A percentile compares a stretch with the other conserved stretches of the same genome.
Evolutionary conservation across 345 rosid species (phyloP).

Genomic region (Gossypium raimondii): DNA sequence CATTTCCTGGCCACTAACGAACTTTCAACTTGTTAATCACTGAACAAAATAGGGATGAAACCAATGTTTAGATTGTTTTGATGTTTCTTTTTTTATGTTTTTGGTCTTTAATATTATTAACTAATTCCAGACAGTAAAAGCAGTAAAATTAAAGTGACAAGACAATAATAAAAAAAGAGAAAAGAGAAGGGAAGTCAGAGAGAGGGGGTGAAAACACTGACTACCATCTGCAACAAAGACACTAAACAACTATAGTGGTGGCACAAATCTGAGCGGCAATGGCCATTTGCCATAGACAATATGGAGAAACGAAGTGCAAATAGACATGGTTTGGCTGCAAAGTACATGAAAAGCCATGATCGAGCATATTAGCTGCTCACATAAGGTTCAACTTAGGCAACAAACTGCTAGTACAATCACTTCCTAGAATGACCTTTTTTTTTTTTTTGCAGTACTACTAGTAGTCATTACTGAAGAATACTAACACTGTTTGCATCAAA

Average conservation of each 20-base stretch:
- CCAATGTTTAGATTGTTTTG: background rate
- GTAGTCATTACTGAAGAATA: constrained; percentile 22
- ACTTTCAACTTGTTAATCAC: constrained; percentile 2
- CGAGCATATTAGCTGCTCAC: constrained; percentile 24
- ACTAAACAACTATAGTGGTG: constrained; percentile 15
- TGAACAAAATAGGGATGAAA: background rate
- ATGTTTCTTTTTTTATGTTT: background rate
- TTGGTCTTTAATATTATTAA: background rate
- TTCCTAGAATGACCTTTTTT: constrained; percentile 21
- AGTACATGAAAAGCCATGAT: constrained; percentile 18
- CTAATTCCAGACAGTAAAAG: constrained; percentile 16
- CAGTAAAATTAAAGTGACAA: constrained; percentile 21
- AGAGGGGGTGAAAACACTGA: constrained; percentile 11
- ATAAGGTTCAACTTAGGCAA: constrained; percentile 19
- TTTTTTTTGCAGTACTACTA: background rate
- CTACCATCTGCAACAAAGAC: constrained; percentile 23
- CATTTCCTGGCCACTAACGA: constrained; percentile 2
- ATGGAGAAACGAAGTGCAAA: constrained; percentile 17
- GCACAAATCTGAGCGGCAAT: constrained; percentile 17
- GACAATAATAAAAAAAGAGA: constrained; percentile 2
- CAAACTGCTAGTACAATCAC: constrained; percentile 32
- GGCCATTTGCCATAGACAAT: too few species aligned
- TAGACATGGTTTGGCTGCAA: constrained; percentile 18
- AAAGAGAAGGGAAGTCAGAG: background rate
- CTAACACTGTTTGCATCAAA: constrained; percentile 35